These are phyloP conservation scores for Ophiostoma himal-ulmi DNA, from an alignment of 2,329 filamentous ascomycete genomes.

Conservation along the genomic window DNA sequence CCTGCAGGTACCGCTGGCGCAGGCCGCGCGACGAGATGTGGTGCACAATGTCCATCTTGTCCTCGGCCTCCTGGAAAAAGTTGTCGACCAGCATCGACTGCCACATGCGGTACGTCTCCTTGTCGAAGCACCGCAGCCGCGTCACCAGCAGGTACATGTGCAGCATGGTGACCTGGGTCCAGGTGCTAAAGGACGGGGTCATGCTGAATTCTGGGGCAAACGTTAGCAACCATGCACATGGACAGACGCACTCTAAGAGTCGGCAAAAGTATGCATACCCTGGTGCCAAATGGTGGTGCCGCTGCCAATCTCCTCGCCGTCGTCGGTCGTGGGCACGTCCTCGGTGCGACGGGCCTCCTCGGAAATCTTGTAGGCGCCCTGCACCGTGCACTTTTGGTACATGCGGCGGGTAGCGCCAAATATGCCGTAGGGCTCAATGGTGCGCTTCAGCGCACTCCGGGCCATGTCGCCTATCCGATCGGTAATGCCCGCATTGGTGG, in stretches of 20 bases:
- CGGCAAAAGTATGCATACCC: constrained; percentile 45
- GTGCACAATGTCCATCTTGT: constrained; percentile 76
- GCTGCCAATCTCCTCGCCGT: constrained; percentile 76
- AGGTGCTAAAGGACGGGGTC: constrained; percentile 83
- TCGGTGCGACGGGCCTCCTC: constrained; percentile 59
- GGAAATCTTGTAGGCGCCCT: constrained; percentile 72
- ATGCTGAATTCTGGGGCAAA: constrained; percentile 61
- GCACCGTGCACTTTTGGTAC: constrained; percentile 66
- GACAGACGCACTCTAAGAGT: neutral
- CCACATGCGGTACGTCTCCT: constrained; percentile 64
- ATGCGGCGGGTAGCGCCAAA: constrained; percentile 73
- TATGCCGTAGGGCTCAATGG: constrained; percentile 56
- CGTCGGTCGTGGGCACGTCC: constrained; percentile 62
- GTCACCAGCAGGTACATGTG: constrained; percentile 91
- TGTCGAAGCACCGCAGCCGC: constrained; percentile 71
- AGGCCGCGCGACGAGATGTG: constrained; percentile 55
- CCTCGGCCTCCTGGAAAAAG: constrained; percentile 86
- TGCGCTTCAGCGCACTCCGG: constrained; percentile 25
- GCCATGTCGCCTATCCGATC: constrained; percentile 26
- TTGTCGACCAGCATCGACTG: constrained; percentile 90
- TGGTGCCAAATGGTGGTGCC: constrained; percentile 75
- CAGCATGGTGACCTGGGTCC: constrained; percentile 92
- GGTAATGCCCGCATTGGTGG: constrained; percentile 17
- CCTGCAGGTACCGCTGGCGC: constrained; percentile 67
- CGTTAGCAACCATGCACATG: neutral